A percentile compares a stretch with the other conserved stretches of the same genome.
These are phyloP conservation scores for Berkeleyomyces rouxiae DNA, from an alignment of 2,329 filamentous ascomycete species.

Conservation along the genomic window DNA sequence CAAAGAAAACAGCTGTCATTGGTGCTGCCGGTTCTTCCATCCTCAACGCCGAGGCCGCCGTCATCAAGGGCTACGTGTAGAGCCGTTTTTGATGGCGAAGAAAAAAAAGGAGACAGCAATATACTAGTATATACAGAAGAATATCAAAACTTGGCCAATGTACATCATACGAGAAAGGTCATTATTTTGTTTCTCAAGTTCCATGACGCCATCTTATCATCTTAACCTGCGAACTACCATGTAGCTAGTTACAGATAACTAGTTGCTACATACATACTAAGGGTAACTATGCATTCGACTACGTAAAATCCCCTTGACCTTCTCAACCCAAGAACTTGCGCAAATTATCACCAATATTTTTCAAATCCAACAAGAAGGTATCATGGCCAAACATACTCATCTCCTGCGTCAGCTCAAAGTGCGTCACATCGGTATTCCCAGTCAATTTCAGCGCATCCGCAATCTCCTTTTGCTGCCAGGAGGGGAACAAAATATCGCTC, in stretches of 20 bases:
- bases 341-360: constrained; percentile 77
- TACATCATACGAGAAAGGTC: too few relatives aligned
- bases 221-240: too few relatives aligned
- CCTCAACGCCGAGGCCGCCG: constrained; percentile 80
- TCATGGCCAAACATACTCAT: constrained; percentile 92
- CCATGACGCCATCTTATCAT: too few relatives aligned
- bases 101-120: not conserved
- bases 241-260: too few relatives aligned
- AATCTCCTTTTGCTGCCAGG: constrained; percentile 94
- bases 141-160: not conserved
- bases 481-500: constrained; percentile 90
- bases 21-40: constrained; percentile 93
- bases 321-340: constrained; percentile 54
- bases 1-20: constrained; percentile 49
- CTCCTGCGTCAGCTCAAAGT: constrained; percentile 86
- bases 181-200: too few relatives aligned
- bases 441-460: constrained; percentile 61
- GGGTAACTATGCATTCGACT: too few relatives aligned
- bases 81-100: not conserved
- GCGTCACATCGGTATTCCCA: constrained; percentile 68
- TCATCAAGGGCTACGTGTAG: constrained; percentile 72
- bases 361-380: constrained; percentile 81
- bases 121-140: not conserved
- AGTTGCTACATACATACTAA: too few relatives aligned
- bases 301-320: not conserved